phyloP scores from a whole-genome alignment of 352 stramenopile species.

The Phytopythium kandeliae region DNA sequence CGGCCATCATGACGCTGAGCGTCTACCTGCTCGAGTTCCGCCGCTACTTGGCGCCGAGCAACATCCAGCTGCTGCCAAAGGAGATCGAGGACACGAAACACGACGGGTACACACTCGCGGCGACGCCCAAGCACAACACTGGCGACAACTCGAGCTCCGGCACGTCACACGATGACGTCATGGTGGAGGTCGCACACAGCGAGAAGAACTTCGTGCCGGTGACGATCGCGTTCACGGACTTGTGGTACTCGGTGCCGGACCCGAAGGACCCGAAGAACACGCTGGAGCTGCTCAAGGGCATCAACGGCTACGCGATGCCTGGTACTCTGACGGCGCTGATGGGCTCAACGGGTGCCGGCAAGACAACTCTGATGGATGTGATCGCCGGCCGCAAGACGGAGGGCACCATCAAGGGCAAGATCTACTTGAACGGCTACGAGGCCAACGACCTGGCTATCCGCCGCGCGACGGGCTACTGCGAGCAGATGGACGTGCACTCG shows the following conservation, averaged over 20 bases:
- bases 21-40: constrained; percentile 29
- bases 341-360: constrained; percentile 27
- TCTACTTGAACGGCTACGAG: constrained; percentile 17
- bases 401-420: constrained; percentile 10
- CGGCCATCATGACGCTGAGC: constrained; percentile 25
- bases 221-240: constrained; percentile 16
- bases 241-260: constrained; percentile 17
- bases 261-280: constrained; percentile 7
- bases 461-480: constrained; percentile 28
- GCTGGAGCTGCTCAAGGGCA: constrained; percentile 19
- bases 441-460: constrained; percentile 15
- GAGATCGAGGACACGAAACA: constrained; percentile 6
- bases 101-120: constrained; percentile 9
- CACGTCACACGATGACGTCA: constrained; percentile 7
- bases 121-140: constrained; percentile 13
- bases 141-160: constrained; percentile 4
- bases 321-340: constrained; percentile 75
- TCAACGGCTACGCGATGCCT: constrained; percentile 22
- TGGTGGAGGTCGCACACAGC: constrained; percentile 6
- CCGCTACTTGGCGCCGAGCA: constrained; percentile 17
- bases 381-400: constrained; percentile 10
- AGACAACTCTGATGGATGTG: constrained; percentile 6
- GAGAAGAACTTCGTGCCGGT: constrained; percentile 19
- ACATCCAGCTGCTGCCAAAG: constrained; percentile 14
- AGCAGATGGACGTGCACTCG: constrained; percentile 78